Conservation (phyloP, 345 rosid genomes). For the Citrus australasica region DNA sequence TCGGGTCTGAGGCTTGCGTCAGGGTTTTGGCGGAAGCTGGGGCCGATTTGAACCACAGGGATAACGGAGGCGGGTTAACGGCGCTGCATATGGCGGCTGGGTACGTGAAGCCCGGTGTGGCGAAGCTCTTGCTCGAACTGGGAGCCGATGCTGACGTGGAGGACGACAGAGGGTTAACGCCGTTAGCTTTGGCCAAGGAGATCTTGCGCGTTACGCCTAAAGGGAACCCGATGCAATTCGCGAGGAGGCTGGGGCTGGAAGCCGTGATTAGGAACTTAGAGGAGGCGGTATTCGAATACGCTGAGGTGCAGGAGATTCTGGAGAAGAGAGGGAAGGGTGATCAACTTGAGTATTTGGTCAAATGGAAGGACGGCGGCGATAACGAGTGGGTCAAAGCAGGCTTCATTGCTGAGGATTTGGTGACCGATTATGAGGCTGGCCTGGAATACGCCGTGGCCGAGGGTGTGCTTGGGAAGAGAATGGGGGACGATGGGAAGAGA, state of each 20-base stretch:
- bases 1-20: conserved; percentile 78
- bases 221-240: conserved; percentile 78
- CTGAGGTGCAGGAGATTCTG: conserved; percentile 69
- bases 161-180: conserved; percentile 67
- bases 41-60: conserved; percentile 56
- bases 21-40: conserved; percentile 72
- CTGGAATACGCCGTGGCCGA: conserved; percentile 88
- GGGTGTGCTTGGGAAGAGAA: conserved; percentile 55
- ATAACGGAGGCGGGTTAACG: conserved; percentile 67
- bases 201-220: conserved; percentile 69
- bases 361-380: conserved; percentile 79
- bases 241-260: conserved; percentile 73
- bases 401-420: conserved; percentile 11
- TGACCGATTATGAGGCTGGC: conserved; percentile 72
- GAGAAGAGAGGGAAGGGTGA: conserved; percentile 85
- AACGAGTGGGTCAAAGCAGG: conserved; percentile 71
- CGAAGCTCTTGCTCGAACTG: conserved; percentile 48
- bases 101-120: conserved; percentile 68
- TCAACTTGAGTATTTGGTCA: conserved; percentile 66
- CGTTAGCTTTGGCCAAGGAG: conserved; percentile 64
- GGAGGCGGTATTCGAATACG: conserved; percentile 65
- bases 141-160: conserved; percentile 73
- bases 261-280: conserved; percentile 49
- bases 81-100: conserved; percentile 96
- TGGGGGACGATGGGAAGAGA: conserved; percentile 50